phyloP scores from a whole-genome alignment of 1,284 basidiomycete species.

The Laetiporus sulphureus region DNA sequence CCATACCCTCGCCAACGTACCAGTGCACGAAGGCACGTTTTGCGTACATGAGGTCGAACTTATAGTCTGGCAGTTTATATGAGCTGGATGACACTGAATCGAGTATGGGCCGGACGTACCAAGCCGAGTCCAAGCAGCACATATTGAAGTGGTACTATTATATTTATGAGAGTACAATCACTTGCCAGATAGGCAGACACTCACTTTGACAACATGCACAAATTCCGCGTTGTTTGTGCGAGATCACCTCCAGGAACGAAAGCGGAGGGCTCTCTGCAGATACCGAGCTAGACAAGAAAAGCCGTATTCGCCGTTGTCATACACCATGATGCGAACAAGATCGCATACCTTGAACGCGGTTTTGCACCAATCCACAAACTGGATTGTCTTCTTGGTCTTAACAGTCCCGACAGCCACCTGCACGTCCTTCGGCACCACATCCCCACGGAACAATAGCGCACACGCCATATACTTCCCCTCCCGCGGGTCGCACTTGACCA shows the following conservation, averaged over 20 bases:
- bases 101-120: constrained; percentile 34
- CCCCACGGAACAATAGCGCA: constrained; percentile 87
- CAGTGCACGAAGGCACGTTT: constrained; percentile 91
- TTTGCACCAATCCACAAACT: constrained; percentile 98
- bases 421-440: constrained; percentile 97
- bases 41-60: constrained; percentile 95
- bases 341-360: constrained; percentile 83
- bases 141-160: constrained; percentile 85
- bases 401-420: constrained; percentile 90
- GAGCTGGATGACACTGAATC: not conserved
- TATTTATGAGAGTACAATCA: constrained; percentile 8
- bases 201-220: constrained; percentile 93
- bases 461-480: constrained; percentile 98
- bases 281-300: constrained; percentile 58
- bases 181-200: constrained; percentile 12
- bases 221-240: constrained; percentile 88
- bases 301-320: constrained; percentile 12
- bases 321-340: constrained; percentile 33
- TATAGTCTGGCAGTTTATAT: constrained; percentile 60
- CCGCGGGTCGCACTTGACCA: constrained; percentile 94
- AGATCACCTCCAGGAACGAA: constrained; percentile 92
- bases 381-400: constrained; percentile 96
- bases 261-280: constrained; percentile 94
- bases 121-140: constrained; percentile 90
- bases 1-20: constrained; percentile 99